phyloP scores from a whole-genome alignment of 2,329 filamentous ascomycete genomes.

The Monascus ruber region DNA sequence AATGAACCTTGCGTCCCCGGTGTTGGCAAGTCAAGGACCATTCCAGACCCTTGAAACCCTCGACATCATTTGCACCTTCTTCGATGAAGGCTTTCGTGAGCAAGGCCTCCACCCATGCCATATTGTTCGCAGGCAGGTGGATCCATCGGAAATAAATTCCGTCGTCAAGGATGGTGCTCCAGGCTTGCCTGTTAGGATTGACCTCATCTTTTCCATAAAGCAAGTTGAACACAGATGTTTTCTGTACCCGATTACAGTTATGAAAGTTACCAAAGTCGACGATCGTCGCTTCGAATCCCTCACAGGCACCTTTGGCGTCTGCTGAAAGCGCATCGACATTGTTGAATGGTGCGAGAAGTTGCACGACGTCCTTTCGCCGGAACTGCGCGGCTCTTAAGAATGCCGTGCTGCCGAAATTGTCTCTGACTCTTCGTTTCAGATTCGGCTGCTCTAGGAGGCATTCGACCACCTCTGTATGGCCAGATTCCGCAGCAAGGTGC shows the following conservation, averaged over 20 bases:
- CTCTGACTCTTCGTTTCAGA: constrained; percentile 20
- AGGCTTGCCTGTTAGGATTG: constrained; percentile 33
- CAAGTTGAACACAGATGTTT: constrained; percentile 40
- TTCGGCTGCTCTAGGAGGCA: constrained; percentile 21
- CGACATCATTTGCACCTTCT: constrained; percentile 49
- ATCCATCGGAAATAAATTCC: constrained; percentile 43
- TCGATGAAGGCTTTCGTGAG: constrained; percentile 56
- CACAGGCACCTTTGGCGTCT: constrained; percentile 35
- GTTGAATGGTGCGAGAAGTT: constrained; percentile 25
- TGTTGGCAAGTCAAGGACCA: constrained; percentile 53
- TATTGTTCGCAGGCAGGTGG: constrained; percentile 43
- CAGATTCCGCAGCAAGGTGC: constrained; percentile 30
- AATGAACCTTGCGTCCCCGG: constrained; percentile 46
- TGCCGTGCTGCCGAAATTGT: constrained; percentile 31
- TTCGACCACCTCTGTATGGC: constrained; percentile 26
- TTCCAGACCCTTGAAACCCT: constrained; percentile 52
- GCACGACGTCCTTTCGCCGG: constrained; percentile 25
- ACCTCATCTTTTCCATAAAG: constrained; percentile 41
- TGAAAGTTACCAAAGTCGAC: constrained; percentile 41
- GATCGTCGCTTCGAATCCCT: constrained; percentile 41
- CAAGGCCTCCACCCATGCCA: constrained; percentile 51
- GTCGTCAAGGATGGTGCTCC: constrained; percentile 37
- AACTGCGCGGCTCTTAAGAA: constrained; percentile 30
- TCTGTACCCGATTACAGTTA: constrained; percentile 35
- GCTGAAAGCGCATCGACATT: constrained; percentile 24